phyloP scores from a whole-genome alignment of 371 early-diverging fungal species.

The Ordospora colligata region DNA sequence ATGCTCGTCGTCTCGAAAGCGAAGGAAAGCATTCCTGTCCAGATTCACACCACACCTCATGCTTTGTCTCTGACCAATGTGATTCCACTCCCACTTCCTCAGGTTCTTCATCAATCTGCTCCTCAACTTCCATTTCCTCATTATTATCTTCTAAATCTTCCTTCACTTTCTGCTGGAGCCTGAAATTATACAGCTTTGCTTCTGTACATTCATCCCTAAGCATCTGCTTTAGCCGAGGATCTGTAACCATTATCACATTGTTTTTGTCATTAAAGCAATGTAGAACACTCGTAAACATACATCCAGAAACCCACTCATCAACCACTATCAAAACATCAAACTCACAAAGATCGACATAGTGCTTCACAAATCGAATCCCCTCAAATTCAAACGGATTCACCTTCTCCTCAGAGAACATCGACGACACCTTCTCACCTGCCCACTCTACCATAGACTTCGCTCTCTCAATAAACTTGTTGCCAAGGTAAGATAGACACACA shows the following conservation, averaged over 20 bases:
- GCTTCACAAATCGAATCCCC: constrained; percentile 37
- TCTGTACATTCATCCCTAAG: constrained; percentile 24
- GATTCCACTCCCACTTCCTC: not conserved
- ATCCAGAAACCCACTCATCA: constrained; percentile 37
- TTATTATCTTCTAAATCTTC: not conserved
- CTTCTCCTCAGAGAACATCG: constrained; percentile 51
- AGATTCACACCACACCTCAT: not conserved
- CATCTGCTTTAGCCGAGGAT: constrained; percentile 23
- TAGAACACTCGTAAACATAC: constrained; percentile 42
- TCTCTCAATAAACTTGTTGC: constrained; percentile 52
- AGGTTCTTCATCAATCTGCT: not conserved
- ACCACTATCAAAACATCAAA: constrained; percentile 47
- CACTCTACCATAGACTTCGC: constrained; percentile 61
- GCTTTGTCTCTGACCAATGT: not conserved
- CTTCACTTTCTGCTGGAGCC: not conserved
- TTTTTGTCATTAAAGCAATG: constrained; percentile 34
- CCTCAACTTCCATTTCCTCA: not conserved
- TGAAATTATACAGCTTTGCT: constrained; percentile 16
- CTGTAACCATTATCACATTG: constrained; percentile 36
- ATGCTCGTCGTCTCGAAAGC: constrained; percentile 30
- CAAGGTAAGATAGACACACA: constrained; percentile 48
- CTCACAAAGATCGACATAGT: constrained; percentile 16
- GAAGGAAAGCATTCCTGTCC: constrained; percentile 35
- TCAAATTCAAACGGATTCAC: constrained; percentile 56
- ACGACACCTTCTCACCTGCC: constrained; percentile 49